These are phyloP conservation scores for Nevesoporus exiguus DNA, from an alignment of 768 basidiomycete species.

Conservation along the genomic window DNA sequence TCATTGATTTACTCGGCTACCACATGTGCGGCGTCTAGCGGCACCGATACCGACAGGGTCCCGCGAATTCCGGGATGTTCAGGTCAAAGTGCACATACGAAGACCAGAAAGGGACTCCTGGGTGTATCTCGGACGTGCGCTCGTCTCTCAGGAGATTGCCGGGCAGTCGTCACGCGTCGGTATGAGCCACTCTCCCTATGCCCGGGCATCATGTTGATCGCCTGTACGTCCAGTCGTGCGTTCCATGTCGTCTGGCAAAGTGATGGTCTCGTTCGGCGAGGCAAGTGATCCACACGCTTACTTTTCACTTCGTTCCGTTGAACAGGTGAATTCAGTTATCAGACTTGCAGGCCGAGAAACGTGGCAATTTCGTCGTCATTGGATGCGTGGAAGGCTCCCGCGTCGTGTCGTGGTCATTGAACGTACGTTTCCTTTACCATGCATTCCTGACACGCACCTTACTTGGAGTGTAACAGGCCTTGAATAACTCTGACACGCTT, in stretches of 20 bases:
- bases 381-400: slow-evolving; percentile 70
- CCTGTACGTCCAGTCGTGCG: slow-evolving; percentile 29
- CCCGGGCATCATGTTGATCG: slow-evolving; percentile 5
- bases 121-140: slow-evolving; percentile 75
- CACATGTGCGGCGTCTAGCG: slow-evolving; percentile 13
- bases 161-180: slow-evolving; percentile 82
- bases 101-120: slow-evolving; percentile 76
- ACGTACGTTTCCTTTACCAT: slow-evolving; percentile 45
- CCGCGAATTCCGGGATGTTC: slow-evolving; percentile 72
- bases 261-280: slow-evolving; percentile 68
- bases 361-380: slow-evolving; percentile 84
- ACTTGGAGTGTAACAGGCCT: slow-evolving; percentile 46
- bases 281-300: slow-evolving; percentile 35
- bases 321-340: slow-evolving; percentile 41
- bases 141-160: slow-evolving; percentile 69
- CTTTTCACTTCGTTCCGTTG: not conserved
- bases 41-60: slow-evolving; percentile 23
- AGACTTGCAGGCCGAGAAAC: slow-evolving; percentile 80
- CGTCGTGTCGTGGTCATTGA: slow-evolving; percentile 83
- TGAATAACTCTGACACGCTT: slow-evolving; percentile 81
- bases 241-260: slow-evolving; percentile 60
- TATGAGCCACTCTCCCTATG: slow-evolving; percentile 36
- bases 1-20: not conserved
- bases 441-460: slow-evolving; percentile 7
- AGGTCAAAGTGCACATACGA: slow-evolving; percentile 83